These are phyloP conservation scores for Harrya chromipes DNA, from an alignment of 768 basidiomycete genomes.

Conservation along the genomic window DNA sequence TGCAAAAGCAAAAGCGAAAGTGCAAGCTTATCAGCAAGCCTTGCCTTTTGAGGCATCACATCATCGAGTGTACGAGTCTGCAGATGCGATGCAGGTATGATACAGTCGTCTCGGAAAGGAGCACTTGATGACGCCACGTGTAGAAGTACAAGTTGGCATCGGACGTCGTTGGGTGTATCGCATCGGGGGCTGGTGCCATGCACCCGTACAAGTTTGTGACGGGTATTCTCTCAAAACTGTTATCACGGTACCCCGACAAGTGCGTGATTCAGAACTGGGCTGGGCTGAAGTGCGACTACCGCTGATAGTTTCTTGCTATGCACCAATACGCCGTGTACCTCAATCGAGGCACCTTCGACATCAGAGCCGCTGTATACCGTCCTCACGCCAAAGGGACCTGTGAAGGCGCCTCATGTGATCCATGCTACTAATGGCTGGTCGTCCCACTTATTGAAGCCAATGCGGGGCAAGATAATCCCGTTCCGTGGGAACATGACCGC, in stretches of 20 bases:
- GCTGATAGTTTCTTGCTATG: slow-evolving; percentile 51
- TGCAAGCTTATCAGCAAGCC: slow-evolving; percentile 46
- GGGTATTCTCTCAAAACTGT: slow-evolving; percentile 51
- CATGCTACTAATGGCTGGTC: slow-evolving; percentile 87
- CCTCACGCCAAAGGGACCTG: slow-evolving; percentile 56
- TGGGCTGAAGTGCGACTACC: background rate
- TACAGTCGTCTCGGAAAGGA: background rate
- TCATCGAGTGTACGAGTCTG: slow-evolving; percentile 31
- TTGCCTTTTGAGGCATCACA: slow-evolving; percentile 46
- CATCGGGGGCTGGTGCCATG: slow-evolving; percentile 54
- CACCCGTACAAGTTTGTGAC: slow-evolving; percentile 74
- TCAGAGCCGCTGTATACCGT: slow-evolving; percentile 44
- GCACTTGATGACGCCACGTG: background rate
- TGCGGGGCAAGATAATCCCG: slow-evolving; percentile 64
- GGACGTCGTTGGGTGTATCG: slow-evolving; percentile 48
- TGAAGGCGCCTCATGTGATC: slow-evolving; percentile 61
- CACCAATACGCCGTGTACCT: slow-evolving; percentile 61
- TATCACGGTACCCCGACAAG: slow-evolving; percentile 45
- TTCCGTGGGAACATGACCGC: slow-evolving; percentile 61
- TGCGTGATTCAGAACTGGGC: slow-evolving; percentile 26
- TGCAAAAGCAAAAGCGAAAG: slow-evolving; percentile 37
- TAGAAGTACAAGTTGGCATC: slow-evolving; percentile 50
- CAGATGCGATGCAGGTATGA: slow-evolving; percentile 32
- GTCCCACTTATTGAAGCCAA: slow-evolving; percentile 62
- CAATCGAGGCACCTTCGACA: slow-evolving; percentile 36